Conservation (phyloP, 2,329 filamentous ascomycete genomes). For the Monilinia polystroma region DNA sequence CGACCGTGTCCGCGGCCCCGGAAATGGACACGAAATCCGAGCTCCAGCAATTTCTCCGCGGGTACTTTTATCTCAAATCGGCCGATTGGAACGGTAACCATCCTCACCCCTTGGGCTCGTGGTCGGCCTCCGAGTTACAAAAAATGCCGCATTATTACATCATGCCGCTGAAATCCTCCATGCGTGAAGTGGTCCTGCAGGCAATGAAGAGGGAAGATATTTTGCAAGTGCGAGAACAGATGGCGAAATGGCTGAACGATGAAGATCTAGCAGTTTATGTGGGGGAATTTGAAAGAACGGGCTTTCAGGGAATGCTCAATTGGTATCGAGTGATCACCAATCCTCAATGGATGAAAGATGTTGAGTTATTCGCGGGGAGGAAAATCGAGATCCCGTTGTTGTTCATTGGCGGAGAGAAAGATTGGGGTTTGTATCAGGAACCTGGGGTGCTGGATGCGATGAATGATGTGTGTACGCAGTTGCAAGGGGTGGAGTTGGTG, state of each 20-base stretch:
- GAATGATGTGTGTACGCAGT: conserved; percentile 52
- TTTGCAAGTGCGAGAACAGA: conserved; percentile 41
- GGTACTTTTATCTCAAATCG: conserved; percentile 68
- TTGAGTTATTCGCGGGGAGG: conserved; percentile 58
- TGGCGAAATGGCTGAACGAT: conserved; percentile 54
- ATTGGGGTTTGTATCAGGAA: conserved; percentile 69
- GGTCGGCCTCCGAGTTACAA: conserved; percentile 56
- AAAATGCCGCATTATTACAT: conserved; percentile 68
- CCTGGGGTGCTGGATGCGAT: conserved; percentile 62
- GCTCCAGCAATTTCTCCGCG: conserved; percentile 59
- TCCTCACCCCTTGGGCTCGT: conserved; percentile 53
- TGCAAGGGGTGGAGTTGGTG: conserved; percentile 52
- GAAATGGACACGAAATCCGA: conserved; percentile 53
- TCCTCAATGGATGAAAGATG: conserved; percentile 48
- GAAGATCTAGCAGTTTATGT: conserved; percentile 60
- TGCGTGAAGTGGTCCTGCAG: conserved; percentile 56
- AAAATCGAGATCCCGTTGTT: conserved; percentile 60
- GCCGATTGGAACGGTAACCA: conserved; percentile 57
- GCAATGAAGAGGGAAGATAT: conserved; percentile 57
- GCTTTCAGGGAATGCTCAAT: conserved; percentile 65
- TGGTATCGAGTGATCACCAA: conserved; percentile 64
- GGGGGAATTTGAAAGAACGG: conserved; percentile 58
- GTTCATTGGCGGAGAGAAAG: conserved; percentile 61
- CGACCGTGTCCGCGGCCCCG: conserved; percentile 46
- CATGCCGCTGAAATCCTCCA: conserved; percentile 57